phyloP scores from a whole-genome alignment of 371 early-diverging fungal genomes.

The Cladochytrium tenue region DNA sequence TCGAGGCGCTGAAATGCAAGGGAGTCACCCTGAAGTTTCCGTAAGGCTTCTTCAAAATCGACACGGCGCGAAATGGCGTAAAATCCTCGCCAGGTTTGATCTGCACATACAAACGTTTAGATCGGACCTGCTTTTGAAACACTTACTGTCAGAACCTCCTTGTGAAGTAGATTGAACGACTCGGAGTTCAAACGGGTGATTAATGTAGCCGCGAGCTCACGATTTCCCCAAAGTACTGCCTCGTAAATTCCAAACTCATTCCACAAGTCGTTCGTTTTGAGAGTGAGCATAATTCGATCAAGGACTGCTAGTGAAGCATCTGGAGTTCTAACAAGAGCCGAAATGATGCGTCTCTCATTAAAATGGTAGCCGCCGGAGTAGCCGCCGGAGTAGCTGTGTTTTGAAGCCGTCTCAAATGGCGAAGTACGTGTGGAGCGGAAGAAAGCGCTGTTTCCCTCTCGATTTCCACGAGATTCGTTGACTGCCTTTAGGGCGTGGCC shows the following conservation, averaged over 20 bases:
- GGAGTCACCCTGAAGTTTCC: constrained; percentile 47
- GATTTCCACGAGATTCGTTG: constrained; percentile 65
- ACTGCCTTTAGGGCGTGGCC: constrained; percentile 52
- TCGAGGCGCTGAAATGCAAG: constrained; percentile 36
- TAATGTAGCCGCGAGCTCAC: constrained; percentile 35
- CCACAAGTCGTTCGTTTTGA: neutral
- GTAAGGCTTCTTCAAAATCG: constrained; percentile 52
- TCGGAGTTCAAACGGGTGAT: constrained; percentile 22
- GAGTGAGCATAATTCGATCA: constrained; percentile 1
- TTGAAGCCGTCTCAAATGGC: constrained; percentile 8
- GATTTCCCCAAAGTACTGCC: constrained; percentile 47
- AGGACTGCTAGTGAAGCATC: neutral
- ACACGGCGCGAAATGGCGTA: constrained; percentile 42
- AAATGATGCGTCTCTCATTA: neutral
- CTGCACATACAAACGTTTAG: constrained; percentile 34
- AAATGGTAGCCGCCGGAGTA: constrained; percentile 11
- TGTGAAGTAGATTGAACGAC: constrained; percentile 54
- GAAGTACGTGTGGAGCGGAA: constrained; percentile 16
- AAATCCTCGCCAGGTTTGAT: constrained; percentile 21
- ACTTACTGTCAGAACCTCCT: constrained; percentile 44
- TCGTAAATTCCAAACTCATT: constrained; percentile 38
- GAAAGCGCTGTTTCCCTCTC: constrained; percentile 61
- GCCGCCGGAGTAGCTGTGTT: constrained; percentile 1
- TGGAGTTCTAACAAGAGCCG: neutral
- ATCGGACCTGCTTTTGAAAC: constrained; percentile 2